Evolutionary conservation across 1,284 basidiomycete genomes (phyloP).

Genomic region (Malassezia restricta): DNA sequence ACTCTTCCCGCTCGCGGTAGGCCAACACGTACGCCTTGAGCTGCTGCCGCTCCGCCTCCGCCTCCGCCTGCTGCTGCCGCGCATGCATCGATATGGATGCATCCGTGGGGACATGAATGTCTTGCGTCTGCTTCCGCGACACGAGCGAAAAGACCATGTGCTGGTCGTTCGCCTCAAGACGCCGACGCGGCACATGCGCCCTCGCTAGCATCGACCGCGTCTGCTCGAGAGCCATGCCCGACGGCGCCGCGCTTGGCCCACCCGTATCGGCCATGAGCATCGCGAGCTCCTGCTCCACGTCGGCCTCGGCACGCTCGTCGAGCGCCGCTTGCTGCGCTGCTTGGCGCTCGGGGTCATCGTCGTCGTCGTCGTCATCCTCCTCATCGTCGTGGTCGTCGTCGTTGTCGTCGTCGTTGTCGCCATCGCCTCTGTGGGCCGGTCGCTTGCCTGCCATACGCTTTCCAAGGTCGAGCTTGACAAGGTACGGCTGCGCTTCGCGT

Average conservation of each 20-base stretch:
- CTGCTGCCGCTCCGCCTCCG: slow-evolving; percentile 34
- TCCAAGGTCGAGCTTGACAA: neutral
- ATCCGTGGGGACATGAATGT: slow-evolving; percentile 29
- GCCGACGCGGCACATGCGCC: neutral
- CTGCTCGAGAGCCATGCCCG: neutral
- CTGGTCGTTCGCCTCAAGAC: neutral
- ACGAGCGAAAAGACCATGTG: slow-evolving; percentile 84
- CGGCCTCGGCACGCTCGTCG: slow-evolving; percentile 70
- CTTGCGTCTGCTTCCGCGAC: slow-evolving; percentile 62
- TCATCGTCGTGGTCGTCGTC: slow-evolving; percentile 14
- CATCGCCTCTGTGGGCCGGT: neutral
- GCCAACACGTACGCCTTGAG: slow-evolving; percentile 39
- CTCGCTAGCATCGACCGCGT: neutral
- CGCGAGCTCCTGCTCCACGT: slow-evolving; percentile 88
- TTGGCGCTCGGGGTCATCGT: slow-evolving; percentile 19
- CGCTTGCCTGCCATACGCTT: neutral
- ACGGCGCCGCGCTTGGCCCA: slow-evolving; percentile 48
- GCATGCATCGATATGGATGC: slow-evolving; percentile 37
- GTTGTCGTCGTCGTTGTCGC: neutral
- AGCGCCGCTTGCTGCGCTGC: slow-evolving; percentile 18
- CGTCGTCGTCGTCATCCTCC: slow-evolving; percentile 6
- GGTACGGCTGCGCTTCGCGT: neutral
- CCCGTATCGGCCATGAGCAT: slow-evolving; percentile 67
- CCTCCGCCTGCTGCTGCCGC: slow-evolving; percentile 30
- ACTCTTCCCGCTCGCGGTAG: slow-evolving; percentile 15